Conservation (phyloP, 441 rosid genomes). For the Populus trichocarpa region DNA sequence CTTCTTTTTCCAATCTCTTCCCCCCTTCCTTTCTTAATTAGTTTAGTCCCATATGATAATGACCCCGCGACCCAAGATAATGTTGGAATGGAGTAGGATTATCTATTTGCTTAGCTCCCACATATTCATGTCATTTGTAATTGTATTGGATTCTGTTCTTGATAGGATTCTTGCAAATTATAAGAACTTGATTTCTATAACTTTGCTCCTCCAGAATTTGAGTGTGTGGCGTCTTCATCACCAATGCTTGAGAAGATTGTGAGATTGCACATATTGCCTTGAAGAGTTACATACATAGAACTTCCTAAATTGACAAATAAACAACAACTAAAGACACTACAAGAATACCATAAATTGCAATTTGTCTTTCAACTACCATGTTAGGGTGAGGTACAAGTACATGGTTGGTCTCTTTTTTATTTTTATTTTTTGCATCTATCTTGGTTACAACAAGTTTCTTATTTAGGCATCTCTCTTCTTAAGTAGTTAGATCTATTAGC, state of each 20-base stretch:
- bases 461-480: no score
- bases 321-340: slow-evolving; percentile 30
- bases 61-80: slow-evolving; percentile 11
- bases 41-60: slow-evolving; percentile 16
- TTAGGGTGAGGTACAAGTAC: no score
- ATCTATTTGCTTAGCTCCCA: slow-evolving; percentile 53
- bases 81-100: slow-evolving; percentile 53
- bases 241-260: slow-evolving; percentile 48
- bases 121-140: slow-evolving; percentile 62
- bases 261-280: slow-evolving; percentile 52
- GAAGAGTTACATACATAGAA: slow-evolving; percentile 34
- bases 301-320: slow-evolving; percentile 43
- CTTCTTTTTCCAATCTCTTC: no score
- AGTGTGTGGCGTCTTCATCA: slow-evolving; percentile 40
- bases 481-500: no score
- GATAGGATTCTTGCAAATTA: slow-evolving; percentile 43
- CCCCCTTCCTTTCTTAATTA: not conserved
- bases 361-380: no score
- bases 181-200: slow-evolving; percentile 39
- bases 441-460: no score
- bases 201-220: slow-evolving; percentile 54
- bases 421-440: no score
- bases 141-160: slow-evolving; percentile 60
- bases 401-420: no score
- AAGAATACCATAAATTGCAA: no score